Evolutionary conservation across 2,329 filamentous ascomycete genomes (phyloP).

Genomic region (Pseudopyrenochaeta lycopersici): DNA sequence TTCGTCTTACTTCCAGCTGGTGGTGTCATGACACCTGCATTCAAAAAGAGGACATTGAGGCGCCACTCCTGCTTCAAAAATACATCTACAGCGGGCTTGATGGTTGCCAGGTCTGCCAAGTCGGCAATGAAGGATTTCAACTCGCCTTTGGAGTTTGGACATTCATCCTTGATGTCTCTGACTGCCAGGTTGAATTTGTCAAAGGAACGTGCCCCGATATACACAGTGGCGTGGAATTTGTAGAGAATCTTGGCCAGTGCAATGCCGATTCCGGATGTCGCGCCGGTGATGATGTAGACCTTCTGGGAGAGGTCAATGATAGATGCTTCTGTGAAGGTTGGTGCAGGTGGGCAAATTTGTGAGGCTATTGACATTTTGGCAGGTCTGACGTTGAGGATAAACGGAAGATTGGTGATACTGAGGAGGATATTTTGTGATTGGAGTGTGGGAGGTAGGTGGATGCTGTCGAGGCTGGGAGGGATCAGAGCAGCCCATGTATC

Average conservation of each 20-base stretch:
- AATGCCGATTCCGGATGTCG: conserved; percentile 54
- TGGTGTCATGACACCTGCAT: conserved; percentile 19
- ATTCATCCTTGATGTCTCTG: conserved; percentile 47
- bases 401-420: neutral
- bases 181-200: conserved; percentile 56
- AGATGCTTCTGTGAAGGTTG: conserved; percentile 54
- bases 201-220: conserved; percentile 59
- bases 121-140: conserved; percentile 38
- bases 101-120: conserved; percentile 50
- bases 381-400: neutral
- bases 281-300: conserved; percentile 62
- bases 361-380: neutral
- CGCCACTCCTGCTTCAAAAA: conserved; percentile 48
- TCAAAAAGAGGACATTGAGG: conserved; percentile 52
- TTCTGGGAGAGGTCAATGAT: conserved; percentile 54
- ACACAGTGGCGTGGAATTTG: conserved; percentile 61
- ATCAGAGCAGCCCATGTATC: no score
- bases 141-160: conserved; percentile 43
- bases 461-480: no score
- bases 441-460: no score
- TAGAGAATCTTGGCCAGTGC: conserved; percentile 64
- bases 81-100: conserved; percentile 48
- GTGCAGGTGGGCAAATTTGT: conserved; percentile 44
- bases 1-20: conserved; percentile 26
- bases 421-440: neutral